These are phyloP conservation scores for Citrus medica DNA, from an alignment of 345 rosid species.

Conservation along the genomic window DNA sequence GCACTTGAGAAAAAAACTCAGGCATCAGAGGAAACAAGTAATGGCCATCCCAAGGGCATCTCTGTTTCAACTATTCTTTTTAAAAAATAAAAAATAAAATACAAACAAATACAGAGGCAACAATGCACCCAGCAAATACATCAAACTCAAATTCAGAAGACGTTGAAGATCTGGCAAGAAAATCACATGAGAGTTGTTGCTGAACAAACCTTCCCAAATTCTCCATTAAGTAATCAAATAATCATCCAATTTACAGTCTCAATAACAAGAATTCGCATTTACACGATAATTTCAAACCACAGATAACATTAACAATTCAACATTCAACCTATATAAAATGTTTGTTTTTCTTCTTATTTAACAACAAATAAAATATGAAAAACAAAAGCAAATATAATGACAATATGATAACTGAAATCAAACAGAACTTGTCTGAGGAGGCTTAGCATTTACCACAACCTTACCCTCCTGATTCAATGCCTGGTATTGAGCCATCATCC, in stretches of 20 bases:
- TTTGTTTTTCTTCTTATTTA: constrained; percentile 14
- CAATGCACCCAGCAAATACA: not conserved
- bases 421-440: constrained; percentile 25
- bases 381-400: constrained; percentile 9
- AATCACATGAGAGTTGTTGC: not conserved
- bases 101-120: not conserved
- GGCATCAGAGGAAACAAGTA: not conserved
- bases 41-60: not conserved
- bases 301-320: not conserved
- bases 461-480: constrained; percentile 44
- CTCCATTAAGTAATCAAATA: not conserved
- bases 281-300: not conserved
- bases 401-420: constrained; percentile 12
- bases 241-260: constrained; percentile 10
- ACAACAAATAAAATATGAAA: not conserved
- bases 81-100: not conserved
- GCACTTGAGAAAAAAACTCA: not conserved
- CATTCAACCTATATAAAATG: constrained; percentile 7
- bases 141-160: not conserved
- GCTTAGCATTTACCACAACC: constrained; percentile 25
- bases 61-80: not conserved
- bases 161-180: not conserved
- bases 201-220: not conserved
- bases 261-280: not conserved
- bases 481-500: constrained; percentile 29